These are phyloP conservation scores for Prunus salicina DNA, from an alignment of 306 rosid species.

Conservation along the genomic window DNA sequence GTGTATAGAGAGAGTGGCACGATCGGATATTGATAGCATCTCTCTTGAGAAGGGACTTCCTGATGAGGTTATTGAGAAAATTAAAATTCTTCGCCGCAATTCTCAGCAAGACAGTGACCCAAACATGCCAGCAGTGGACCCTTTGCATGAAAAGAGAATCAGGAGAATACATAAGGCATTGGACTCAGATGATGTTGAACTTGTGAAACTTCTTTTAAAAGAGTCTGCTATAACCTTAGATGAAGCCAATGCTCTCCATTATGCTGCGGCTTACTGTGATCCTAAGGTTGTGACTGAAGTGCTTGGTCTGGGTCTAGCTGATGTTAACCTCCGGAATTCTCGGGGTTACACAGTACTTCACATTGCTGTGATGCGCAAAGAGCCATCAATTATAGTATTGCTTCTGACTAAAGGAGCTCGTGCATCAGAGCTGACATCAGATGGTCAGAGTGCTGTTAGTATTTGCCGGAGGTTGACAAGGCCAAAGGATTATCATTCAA, in stretches of 20 bases:
- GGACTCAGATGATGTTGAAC: constrained; percentile 50
- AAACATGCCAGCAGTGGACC: constrained; percentile 18
- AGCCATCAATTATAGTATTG: constrained; percentile 42
- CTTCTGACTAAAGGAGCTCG: constrained; percentile 44
- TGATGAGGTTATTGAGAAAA: constrained; percentile 27
- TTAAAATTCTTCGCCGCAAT: constrained; percentile 33
- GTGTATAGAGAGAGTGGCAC: constrained; percentile 40
- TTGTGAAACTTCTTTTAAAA: constrained; percentile 39
- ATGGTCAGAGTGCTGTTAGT: constrained; percentile 46
- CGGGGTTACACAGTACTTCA: constrained; percentile 49
- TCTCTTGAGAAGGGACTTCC: constrained; percentile 49
- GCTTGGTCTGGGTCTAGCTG: constrained; percentile 36
- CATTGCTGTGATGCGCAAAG: constrained; percentile 51
- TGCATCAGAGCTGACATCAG: constrained; percentile 40
- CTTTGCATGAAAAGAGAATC: constrained; percentile 37
- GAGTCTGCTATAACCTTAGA: constrained; percentile 42
- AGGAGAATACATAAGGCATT: constrained; percentile 42
- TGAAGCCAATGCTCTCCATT: constrained; percentile 48
- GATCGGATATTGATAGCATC: constrained; percentile 40
- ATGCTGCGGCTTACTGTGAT: constrained; percentile 50
- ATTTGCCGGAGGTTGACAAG: constrained; percentile 49
- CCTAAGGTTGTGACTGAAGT: constrained; percentile 47
- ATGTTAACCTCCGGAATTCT: constrained; percentile 43
- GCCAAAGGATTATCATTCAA: constrained; percentile 47
- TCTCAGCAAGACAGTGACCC: constrained; percentile 16